phyloP scores from a whole-genome alignment of 345 rosid species.

The Populus davidiana region DNA sequence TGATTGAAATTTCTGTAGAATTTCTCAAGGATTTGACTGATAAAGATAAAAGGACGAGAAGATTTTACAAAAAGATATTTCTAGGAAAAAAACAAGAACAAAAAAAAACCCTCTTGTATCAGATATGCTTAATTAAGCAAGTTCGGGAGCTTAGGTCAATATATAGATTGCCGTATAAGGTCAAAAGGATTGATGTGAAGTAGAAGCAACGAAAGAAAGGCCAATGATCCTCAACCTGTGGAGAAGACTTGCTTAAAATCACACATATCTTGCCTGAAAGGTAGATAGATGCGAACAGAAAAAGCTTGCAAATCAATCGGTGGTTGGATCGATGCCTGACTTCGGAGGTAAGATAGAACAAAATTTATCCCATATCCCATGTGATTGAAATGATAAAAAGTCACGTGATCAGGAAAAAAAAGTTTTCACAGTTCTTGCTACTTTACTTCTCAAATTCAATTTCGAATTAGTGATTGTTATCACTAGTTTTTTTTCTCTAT shows the following conservation, averaged over 20 bases:
- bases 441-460: too few relatives aligned
- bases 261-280: background rate
- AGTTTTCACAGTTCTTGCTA: too few relatives aligned
- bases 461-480: too few relatives aligned
- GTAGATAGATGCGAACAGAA: background rate
- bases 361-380: conserved; percentile 1
- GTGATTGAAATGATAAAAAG: conserved; percentile 9
- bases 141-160: background rate
- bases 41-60: too few relatives aligned
- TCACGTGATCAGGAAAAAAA: background rate
- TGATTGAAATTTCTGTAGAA: too few relatives aligned
- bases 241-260: background rate
- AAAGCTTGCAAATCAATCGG: background rate
- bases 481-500: too few relatives aligned
- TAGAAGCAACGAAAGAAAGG: background rate
- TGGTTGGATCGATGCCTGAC: conserved; percentile 7
- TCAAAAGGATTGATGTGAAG: background rate
- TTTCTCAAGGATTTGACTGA: too few relatives aligned
- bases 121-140: too few relatives aligned
- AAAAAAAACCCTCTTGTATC: too few relatives aligned
- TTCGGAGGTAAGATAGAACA: conserved; percentile 15
- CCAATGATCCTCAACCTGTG: background rate
- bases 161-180: background rate
- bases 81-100: too few relatives aligned
- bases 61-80: too few relatives aligned